Evolutionary conservation across 257 asterid genomes (phyloP), one percentile per base, ranked within the genome.

Genomic region (Solanum sparsipilum): DNA sequence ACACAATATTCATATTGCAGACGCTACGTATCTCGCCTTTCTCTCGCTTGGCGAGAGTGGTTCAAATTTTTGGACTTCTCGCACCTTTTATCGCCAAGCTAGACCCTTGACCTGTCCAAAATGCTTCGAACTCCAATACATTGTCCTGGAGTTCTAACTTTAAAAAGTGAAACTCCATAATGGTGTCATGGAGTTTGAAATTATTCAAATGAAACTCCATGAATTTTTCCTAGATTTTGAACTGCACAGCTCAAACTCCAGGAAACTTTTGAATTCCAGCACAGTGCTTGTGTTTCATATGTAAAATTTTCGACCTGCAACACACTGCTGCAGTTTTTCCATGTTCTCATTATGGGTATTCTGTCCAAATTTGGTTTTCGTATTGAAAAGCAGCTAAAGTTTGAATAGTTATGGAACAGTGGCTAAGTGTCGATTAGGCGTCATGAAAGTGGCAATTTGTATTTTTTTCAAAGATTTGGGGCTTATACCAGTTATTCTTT

Each of bases 1-100:
- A 97, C 99, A 95, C 96, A 85, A 90, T 75, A 85, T 90, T 89
- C 84, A 91, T 75, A 85, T 91, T 88, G 90, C 96, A 96, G 88
- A 96, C 94, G 87, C 87, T 88, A 38, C 90, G 94, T 74, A 94
- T 94, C 89, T 93, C 91, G 83, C 92, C 88, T 0, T 71, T 31
- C 76, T 70, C 76, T 31, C 10, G 23, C 76, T 70, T 72, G 44
- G 81, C 11, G 7, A 72, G 27, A 34, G 81, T 73, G 46, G 81
- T 73, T 34, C 46, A 73, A 34, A 34, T 35, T 18, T 34, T 23
- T 9, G 8, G 29, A 35, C 46, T 73, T 73, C 41, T 71, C 13
- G 13, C 79, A 63, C 76, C 23, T 70, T 70, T 31, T 31, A 35
- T 32, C 15, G 3, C 79, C 81, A 73, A 8, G 46, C 44, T 7